A percentile compares a stretch with the other conserved stretches of the same genome.
Conservation (phyloP, 192 early-diverging fungal genomes). For the Piromyces finnis region DNA sequence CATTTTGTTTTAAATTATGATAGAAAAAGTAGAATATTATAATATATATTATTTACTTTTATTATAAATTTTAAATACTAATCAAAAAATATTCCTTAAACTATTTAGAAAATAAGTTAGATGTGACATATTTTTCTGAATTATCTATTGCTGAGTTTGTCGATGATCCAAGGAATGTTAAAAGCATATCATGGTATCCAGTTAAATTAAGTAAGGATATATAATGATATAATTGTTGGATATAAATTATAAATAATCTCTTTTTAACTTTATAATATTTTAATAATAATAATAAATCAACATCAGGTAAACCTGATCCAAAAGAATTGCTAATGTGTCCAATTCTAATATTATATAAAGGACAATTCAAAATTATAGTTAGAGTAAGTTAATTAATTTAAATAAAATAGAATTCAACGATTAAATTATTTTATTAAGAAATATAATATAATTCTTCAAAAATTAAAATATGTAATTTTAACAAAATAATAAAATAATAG, state of each 20-base stretch:
- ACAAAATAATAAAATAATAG: background rate
- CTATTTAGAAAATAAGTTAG: background rate
- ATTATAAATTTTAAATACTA: too few relatives aligned
- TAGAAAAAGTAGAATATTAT: background rate
- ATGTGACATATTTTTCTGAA: background rate
- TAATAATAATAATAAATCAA: too few relatives aligned
- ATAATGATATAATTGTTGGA: too few relatives aligned
- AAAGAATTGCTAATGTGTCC: background rate
- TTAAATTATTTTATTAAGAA: too few relatives aligned
- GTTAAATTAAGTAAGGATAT: background rate
- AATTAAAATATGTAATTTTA: background rate
- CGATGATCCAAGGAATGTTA: background rate
- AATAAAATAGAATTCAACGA: too few relatives aligned
- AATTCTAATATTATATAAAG: background rate
- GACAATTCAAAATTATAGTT: background rate
- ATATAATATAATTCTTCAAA: too few relatives aligned
- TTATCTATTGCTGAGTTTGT: background rate
- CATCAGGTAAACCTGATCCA: background rate
- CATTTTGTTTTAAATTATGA: constrained; percentile 12
- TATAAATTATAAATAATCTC: too few relatives aligned
- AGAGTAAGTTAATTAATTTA: too few relatives aligned
- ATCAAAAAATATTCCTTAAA: too few relatives aligned
- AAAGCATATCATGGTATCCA: background rate
- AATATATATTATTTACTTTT: too few relatives aligned
- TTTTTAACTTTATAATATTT: too few relatives aligned